Conservation (phyloP, 2,329 filamentous ascomycete species). For the Parastagonospora nodorum region DNA sequence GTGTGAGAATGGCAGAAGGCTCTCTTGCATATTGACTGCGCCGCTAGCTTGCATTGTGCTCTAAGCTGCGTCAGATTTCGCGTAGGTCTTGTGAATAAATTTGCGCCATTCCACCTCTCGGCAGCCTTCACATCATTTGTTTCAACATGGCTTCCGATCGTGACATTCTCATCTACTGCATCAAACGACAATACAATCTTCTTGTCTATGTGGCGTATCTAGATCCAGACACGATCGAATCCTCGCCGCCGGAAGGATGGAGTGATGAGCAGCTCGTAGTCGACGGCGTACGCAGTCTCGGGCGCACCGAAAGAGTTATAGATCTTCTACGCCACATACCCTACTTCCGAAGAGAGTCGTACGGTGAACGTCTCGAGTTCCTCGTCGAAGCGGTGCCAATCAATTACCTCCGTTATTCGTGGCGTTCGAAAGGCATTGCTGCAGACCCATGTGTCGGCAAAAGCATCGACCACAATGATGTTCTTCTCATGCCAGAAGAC, state of each 20-base stretch:
- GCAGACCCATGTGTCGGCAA: not conserved
- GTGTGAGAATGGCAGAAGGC: too few species aligned
- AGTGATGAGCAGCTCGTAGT: not conserved
- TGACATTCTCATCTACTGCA: not conserved
- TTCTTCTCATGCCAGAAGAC: not conserved
- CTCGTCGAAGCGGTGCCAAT: not conserved
- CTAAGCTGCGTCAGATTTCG: too few species aligned
- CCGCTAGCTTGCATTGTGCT: too few species aligned
- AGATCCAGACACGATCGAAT: not conserved
- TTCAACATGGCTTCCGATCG: not conserved
- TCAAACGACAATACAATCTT: not conserved
- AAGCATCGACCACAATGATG: not conserved
- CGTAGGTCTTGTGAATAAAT: too few species aligned
- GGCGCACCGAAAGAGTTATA: not conserved
- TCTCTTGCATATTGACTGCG: too few species aligned
- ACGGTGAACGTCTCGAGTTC: not conserved
- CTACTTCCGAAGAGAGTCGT: not conserved
- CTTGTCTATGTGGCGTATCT: not conserved
- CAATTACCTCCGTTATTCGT: not conserved
- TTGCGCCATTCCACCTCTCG: too few species aligned
- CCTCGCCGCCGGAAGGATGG: not conserved
- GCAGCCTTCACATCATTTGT: too few species aligned
- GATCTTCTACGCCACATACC: not conserved
- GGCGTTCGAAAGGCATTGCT: not conserved
- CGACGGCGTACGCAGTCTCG: not conserved